Evolutionary conservation across 2,329 filamentous ascomycete species (phyloP), one percentile per base, ranked within the genome.

Genomic region (Dactylellina cionopaga): DNA sequence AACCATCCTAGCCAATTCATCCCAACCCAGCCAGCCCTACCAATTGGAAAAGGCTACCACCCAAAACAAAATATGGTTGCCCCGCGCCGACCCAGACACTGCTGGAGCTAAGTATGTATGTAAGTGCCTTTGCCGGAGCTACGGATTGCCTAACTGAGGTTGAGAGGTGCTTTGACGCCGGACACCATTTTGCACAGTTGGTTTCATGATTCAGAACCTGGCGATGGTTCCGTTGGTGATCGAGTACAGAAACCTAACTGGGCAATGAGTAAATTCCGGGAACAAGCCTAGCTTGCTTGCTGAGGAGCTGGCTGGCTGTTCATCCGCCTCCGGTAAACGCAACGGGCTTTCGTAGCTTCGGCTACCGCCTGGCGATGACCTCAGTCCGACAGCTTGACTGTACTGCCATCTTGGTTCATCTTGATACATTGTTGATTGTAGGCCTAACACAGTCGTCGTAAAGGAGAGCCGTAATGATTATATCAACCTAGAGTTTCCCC

Each of bases 281-380:
- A n/a, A n/a, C n/a, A n/a, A 24, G 13, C 43, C 43, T 29, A 64
- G 44, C 19, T 35, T 29, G 47, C 37, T 44, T 10, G 13, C 13
- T 51, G 52, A 33, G 29, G 49, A 31, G n/a, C n/a, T n/a, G n/a
- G n/a, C n/a, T n/a, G n/a, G n/a, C 29, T 59, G 47, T 59, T 59
- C 46, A 31, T 43, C 37, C 60, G 41, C 49, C 60, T 41, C 60
- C 33, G 37, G 39, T 25, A 49, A 52, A 68, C 63, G 63, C 63
- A 68, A 68, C 54, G 35, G 15, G 62, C 62, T 66, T 44, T 66
- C 62, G 62, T 66, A 52, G 41, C 22, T 66, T 58, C 44, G 51
- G 52, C 35, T 51, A 58, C 62, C 43, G 62, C 62, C 62, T 66
- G n/a, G 24, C 24, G 43, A 51, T 51, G 43, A 58, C 62, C 17